Conservation (phyloP, 257 asterid species). For the Mentha longifolia region DNA sequence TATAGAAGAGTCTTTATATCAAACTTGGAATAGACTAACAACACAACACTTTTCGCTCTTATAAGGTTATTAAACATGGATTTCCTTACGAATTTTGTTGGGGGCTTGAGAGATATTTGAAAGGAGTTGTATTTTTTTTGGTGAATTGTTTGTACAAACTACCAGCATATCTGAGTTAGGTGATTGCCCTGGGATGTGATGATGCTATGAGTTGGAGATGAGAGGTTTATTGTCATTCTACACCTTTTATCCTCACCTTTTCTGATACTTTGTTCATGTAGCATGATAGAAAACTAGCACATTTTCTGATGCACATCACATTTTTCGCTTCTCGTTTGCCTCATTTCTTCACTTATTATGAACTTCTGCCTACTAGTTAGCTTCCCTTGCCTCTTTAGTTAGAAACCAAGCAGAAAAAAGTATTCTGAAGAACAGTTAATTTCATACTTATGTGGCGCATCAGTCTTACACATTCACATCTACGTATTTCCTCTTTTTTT, state of each 20-base stretch:
- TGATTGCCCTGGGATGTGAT: background rate
- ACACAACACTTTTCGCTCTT: background rate
- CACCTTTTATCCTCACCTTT: background rate
- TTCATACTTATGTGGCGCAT: background rate
- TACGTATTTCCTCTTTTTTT: background rate
- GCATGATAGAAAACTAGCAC: background rate
- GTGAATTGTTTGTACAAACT: background rate
- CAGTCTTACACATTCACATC: background rate
- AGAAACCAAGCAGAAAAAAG: background rate
- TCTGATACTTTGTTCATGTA: background rate
- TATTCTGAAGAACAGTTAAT: background rate
- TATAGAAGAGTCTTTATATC: background rate
- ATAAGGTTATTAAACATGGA: background rate
- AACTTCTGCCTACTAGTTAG: background rate
- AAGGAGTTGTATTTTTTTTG: background rate
- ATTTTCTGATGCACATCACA: background rate
- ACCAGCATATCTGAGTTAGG: background rate
- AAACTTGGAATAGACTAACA: background rate
- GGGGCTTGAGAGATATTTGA: background rate
- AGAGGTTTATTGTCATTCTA: constrained; percentile 18
- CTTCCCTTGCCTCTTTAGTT: background rate
- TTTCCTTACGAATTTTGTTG: background rate
- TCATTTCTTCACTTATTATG: background rate
- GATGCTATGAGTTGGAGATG: constrained; percentile 19
- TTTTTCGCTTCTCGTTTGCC: background rate